phyloP scores from a whole-genome alignment of 345 rosid genomes.

The Bretschneidera sinensis region DNA sequence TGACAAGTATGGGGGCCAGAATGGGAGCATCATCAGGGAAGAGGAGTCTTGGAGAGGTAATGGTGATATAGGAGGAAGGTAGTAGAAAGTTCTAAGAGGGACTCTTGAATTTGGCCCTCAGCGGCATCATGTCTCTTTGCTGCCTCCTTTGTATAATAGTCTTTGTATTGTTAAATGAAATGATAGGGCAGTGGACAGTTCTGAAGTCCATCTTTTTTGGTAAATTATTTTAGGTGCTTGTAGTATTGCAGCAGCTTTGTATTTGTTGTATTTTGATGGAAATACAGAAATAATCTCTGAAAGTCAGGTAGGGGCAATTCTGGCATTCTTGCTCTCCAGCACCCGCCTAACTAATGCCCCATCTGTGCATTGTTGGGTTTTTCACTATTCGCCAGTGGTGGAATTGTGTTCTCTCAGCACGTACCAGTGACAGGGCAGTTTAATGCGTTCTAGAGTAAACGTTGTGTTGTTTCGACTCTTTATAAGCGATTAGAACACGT shows the following conservation, averaged over 20 bases:
- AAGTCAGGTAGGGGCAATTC: constrained; percentile 14
- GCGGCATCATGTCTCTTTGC: constrained; percentile 27
- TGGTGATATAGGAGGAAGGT: constrained; percentile 58
- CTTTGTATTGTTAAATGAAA: constrained; percentile 40
- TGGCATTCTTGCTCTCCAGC: not conserved
- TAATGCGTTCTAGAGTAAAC: no score
- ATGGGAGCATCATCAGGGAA: constrained; percentile 38
- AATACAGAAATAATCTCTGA: constrained; percentile 46
- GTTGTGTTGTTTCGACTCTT: no score
- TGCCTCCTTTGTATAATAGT: constrained; percentile 42
- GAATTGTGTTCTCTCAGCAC: no score
- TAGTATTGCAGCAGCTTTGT: constrained; percentile 37
- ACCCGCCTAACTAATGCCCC: no score
- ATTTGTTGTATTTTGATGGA: constrained; percentile 47
- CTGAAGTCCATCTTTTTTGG: constrained; percentile 18
- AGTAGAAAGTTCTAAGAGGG: constrained; percentile 32
- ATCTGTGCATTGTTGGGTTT: no score
- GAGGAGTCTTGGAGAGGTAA: constrained; percentile 60
- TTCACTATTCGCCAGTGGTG: no score
- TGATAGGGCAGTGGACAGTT: constrained; percentile 36
- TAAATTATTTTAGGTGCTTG: constrained; percentile 33
- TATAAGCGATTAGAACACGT: no score
- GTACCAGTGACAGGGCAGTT: no score
- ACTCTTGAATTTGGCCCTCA: not conserved
- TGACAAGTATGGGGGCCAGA: constrained; percentile 38